A percentile compares a stretch with the other conserved stretches of the same genome.
These are phyloP conservation scores for Casuarina equisetifolia DNA, from an alignment of 306 rosid genomes.

Conservation along the genomic window DNA sequence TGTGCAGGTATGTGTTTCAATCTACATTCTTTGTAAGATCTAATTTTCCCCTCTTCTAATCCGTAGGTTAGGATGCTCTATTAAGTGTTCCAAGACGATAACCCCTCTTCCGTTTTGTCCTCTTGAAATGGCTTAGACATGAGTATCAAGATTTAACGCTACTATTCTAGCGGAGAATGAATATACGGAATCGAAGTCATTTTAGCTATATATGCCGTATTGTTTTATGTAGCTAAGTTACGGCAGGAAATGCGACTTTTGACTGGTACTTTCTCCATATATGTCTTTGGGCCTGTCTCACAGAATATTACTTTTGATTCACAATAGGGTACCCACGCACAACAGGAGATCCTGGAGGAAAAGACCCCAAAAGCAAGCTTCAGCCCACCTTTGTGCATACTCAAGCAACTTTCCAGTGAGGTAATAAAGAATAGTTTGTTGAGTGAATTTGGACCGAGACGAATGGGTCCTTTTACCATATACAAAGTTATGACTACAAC, in stretches of 20 bases:
- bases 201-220: too few species aligned
- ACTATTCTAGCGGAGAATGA: too few species aligned
- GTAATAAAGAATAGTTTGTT: constrained; percentile 17
- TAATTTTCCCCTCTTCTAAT: too few species aligned
- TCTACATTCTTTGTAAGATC: too few species aligned
- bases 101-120: too few species aligned
- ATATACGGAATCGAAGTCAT: too few species aligned
- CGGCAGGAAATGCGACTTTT: not conserved
- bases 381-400: constrained; percentile 47
- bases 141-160: too few species aligned
- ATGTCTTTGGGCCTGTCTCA: not conserved
- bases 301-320: not conserved
- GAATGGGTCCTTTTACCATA: not conserved
- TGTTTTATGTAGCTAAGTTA: not conserved
- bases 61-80: too few species aligned
- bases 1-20: not conserved
- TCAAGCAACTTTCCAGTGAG: constrained; percentile 43
- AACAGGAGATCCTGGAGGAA: constrained; percentile 48
- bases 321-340: constrained; percentile 40
- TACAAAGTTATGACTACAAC: too few species aligned
- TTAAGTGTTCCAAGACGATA: too few species aligned
- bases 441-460: not conserved
- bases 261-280: not conserved
- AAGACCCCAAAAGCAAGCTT: constrained; percentile 34
- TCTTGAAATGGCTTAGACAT: too few species aligned